Evolutionary conservation across 225 moss, liverwort and hornwort species (phyloP).

Genomic region (Pseudisothecium myosuroides): DNA sequence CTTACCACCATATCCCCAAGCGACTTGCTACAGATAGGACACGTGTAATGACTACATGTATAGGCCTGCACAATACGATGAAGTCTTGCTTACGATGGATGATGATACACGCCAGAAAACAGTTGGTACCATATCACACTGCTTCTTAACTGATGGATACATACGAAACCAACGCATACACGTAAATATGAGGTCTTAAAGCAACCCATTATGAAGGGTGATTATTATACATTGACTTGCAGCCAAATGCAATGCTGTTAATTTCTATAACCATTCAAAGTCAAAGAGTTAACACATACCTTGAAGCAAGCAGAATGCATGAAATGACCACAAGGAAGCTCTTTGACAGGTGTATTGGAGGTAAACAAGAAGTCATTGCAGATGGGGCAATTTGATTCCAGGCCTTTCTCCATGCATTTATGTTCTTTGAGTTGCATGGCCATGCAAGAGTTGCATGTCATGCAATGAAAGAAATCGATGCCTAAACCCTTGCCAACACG

Average conservation of each 20-base stretch:
- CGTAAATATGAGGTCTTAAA: neutral
- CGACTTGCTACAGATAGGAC: conserved; percentile 94
- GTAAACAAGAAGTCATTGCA: conserved; percentile 98
- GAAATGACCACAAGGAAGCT: conserved; percentile 96
- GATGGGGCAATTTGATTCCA: conserved; percentile 96
- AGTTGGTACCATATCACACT: neutral
- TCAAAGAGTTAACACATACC: conserved; percentile 16
- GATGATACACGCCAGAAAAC: neutral
- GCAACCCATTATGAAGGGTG: neutral
- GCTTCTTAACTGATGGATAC: neutral
- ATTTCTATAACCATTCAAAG: neutral
- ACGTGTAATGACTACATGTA: conserved; percentile 93
- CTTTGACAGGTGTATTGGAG: conserved; percentile 90
- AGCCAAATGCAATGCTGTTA: neutral
- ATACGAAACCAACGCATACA: neutral
- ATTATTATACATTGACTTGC: neutral
- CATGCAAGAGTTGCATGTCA: conserved; percentile 97
- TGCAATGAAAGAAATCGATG: conserved; percentile 92
- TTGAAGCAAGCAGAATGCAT: conserved; percentile 98
- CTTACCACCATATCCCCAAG: conserved; percentile 96
- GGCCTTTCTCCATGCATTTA: conserved; percentile 84
- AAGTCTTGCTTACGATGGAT: neutral
- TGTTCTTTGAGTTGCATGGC: conserved; percentile 69
- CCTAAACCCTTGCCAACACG: conserved; percentile 96
- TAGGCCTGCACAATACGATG: conserved; percentile 49